Conservation (phyloP, 306 rosid genomes). For the Dryas drummondii region DNA sequence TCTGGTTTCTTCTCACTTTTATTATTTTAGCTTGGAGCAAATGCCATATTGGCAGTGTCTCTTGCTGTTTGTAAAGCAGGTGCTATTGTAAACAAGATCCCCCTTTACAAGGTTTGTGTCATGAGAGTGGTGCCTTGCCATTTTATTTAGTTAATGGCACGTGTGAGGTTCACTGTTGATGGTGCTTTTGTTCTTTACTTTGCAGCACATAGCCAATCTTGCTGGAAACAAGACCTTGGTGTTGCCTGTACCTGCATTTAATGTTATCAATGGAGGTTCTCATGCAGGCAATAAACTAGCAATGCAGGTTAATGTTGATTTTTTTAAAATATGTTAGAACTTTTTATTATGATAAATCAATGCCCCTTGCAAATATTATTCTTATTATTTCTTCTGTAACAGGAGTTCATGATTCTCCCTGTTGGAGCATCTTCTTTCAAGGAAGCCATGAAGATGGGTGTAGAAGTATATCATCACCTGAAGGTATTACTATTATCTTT, state of each 20-base stretch:
- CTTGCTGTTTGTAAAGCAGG: slow-evolving; percentile 84
- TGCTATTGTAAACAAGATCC: slow-evolving; percentile 56
- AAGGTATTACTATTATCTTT: slow-evolving; percentile 38
- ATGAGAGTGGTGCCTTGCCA: background rate
- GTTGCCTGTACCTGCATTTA: slow-evolving; percentile 77
- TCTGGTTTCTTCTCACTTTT: background rate
- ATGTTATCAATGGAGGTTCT: slow-evolving; percentile 87
- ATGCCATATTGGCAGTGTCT: slow-evolving; percentile 77
- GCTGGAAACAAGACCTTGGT: slow-evolving; percentile 74
- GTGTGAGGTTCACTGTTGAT: background rate
- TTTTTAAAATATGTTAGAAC: background rate
- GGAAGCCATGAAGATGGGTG: slow-evolving; percentile 92
- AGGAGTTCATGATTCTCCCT: slow-evolving; percentile 87
- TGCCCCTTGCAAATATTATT: background rate
- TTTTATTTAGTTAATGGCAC: background rate
- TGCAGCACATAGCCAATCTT: slow-evolving; percentile 80
- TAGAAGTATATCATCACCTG: slow-evolving; percentile 78
- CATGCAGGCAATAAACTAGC: slow-evolving; percentile 90
- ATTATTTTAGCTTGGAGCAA: slow-evolving; percentile 69
- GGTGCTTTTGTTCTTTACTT: slow-evolving; percentile 3
- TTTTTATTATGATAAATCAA: background rate
- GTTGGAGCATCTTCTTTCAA: slow-evolving; percentile 80
- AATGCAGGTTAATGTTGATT: slow-evolving; percentile 55
- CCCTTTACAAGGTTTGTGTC: slow-evolving; percentile 64
- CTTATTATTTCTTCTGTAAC: slow-evolving; percentile 12